Evolutionary conservation across 805 yeast species (phyloP), one percentile per base, ranked within the genome.

Genomic region (Kuraishia hungarica): DNA sequence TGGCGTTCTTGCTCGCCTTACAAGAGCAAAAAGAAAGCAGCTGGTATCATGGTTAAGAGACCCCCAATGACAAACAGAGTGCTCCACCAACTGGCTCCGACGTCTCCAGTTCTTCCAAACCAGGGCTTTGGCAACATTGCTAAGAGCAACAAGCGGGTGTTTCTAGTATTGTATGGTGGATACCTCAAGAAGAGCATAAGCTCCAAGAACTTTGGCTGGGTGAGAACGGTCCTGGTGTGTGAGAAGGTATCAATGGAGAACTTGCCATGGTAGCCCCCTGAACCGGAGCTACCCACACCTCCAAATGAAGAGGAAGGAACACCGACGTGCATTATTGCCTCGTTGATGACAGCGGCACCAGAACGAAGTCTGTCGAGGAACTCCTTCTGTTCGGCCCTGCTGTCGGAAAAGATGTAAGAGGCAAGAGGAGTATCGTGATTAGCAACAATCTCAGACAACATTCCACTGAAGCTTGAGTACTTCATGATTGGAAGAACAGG

Each of bases 271-370:
- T 90, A 91, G 39, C 78, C 71, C 11, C 97, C 97, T 56, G 74
- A 72, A 1, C 98, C 98, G 0, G 97, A 89, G 17, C 66, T 66
- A 15, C 97, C 97, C 55, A 92, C 72, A 23, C 98, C 98, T 39
- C 98, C 98, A 70, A 92, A 93, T 24, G 97, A 97, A 2, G 89
- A 81, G 52, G 77, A 76, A 6, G 75, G 56, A 54, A 87, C 75
- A 0, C 82, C 92, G 49, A 81, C 89, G 59, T 90, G 96, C 62
- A 88, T 58, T 51, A 89, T 53, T 0, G 84, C 77, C 60, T 91
- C 97, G 65, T 90, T 89, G 58, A 88, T 72, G 51, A 82, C 67
- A 15, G 83, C 73, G 2, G 81, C 86, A 26, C 97, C 97, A 0
- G 94, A 85, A 64, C 96, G 79, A 23, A 89, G 72, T 10, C 73